Conservation (phyloP, 371 early-diverging fungal genomes). For the Mucor saturninus region DNA sequence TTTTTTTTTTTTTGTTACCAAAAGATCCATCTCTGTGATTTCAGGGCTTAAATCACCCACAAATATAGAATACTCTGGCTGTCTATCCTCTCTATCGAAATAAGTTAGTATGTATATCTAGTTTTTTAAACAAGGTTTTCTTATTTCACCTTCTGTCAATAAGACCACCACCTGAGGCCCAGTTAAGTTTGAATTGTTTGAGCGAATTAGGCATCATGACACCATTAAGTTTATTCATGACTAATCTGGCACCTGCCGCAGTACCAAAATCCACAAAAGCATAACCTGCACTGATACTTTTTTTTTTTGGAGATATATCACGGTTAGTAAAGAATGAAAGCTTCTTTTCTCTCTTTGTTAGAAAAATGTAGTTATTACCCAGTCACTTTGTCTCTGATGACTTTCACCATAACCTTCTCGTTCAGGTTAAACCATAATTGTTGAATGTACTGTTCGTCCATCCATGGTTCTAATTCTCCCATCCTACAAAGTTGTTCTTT, state of each 20-base stretch:
- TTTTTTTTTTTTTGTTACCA: slow-evolving; percentile 49
- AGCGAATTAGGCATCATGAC: slow-evolving; percentile 73
- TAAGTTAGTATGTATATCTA: background rate
- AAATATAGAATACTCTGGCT: slow-evolving; percentile 75
- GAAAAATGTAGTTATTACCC: slow-evolving; percentile 42
- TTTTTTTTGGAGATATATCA: background rate
- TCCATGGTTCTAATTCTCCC: slow-evolving; percentile 82
- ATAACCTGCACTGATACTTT: slow-evolving; percentile 60
- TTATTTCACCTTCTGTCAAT: slow-evolving; percentile 30
- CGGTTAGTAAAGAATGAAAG: background rate
- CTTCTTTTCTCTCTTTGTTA: background rate
- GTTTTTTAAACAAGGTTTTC: background rate
- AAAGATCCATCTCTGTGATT: slow-evolving; percentile 63
- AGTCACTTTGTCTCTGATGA: slow-evolving; percentile 80
- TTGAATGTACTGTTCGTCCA: slow-evolving; percentile 75
- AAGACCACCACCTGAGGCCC: slow-evolving; percentile 78
- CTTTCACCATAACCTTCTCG: slow-evolving; percentile 75
- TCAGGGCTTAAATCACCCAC: slow-evolving; percentile 78
- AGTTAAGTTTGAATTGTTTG: slow-evolving; percentile 82
- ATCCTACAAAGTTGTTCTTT: slow-evolving; percentile 47
- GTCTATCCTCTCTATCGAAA: slow-evolving; percentile 38
- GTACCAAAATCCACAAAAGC: slow-evolving; percentile 73
- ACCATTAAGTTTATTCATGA: slow-evolving; percentile 71
- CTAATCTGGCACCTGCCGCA: slow-evolving; percentile 61
- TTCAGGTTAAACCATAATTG: slow-evolving; percentile 70